These are phyloP conservation scores for Ophiostoma sp. DNA, from an alignment of 2,329 filamentous ascomycete species.

Conservation along the genomic window DNA sequence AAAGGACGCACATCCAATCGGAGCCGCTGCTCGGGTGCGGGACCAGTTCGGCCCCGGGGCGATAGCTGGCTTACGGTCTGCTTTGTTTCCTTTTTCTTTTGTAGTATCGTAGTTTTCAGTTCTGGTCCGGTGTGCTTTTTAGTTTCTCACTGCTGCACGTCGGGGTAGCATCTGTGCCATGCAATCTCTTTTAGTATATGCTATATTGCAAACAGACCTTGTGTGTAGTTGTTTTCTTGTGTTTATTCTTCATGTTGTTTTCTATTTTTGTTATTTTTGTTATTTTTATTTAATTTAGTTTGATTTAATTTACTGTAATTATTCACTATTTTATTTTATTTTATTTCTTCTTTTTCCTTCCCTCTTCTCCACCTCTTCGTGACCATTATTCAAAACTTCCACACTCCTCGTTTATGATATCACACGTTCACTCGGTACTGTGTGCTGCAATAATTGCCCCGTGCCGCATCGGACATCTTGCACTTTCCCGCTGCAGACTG, in stretches of 20 bases:
- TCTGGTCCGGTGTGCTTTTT: neutral
- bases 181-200: too few species aligned
- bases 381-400: neutral
- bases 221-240: neutral
- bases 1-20: neutral
- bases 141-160: neutral
- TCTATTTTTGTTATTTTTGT: neutral
- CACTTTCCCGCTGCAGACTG: neutral
- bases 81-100: neutral
- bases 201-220: too few species aligned
- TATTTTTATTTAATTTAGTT: neutral
- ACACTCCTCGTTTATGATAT: neutral
- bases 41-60: neutral
- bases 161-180: too few species aligned
- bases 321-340: too few species aligned
- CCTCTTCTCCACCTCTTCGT: neutral
- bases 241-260: too few species aligned
- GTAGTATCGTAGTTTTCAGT: neutral
- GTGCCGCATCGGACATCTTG: neutral
- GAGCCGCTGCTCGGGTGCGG: neutral
- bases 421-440: neutral
- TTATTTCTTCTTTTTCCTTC: neutral
- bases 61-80: neutral
- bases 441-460: slow-evolving; percentile 8
- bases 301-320: neutral